Conservation (phyloP, 1,284 basidiomycete species). For the Ceratobasidium sp. region DNA sequence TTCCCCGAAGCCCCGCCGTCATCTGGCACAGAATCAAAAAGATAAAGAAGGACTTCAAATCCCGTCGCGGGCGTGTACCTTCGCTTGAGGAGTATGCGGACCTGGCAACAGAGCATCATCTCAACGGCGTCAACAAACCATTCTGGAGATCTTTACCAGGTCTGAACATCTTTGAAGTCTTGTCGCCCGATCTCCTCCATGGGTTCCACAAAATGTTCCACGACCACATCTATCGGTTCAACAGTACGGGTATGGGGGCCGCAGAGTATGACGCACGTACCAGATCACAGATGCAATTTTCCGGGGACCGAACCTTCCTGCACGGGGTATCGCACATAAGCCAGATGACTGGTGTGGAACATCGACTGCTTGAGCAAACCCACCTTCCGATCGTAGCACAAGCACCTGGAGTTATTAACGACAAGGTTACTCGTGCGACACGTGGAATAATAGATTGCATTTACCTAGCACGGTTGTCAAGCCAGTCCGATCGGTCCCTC, state of each 20-base stretch:
- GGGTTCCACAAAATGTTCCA: slow-evolving; percentile 6
- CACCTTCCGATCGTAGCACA: slow-evolving; percentile 28
- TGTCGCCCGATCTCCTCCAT: slow-evolving; percentile 16
- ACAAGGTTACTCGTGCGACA: slow-evolving; percentile 27
- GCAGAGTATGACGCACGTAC: not conserved
- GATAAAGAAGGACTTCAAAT: not conserved
- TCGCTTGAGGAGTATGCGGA: not conserved
- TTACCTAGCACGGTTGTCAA: slow-evolving; percentile 14
- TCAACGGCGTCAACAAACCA: slow-evolving; percentile 1
- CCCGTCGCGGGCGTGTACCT: not conserved
- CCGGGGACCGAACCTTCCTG: slow-evolving; percentile 25
- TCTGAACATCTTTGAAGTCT: not conserved
- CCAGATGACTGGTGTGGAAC: slow-evolving; percentile 41
- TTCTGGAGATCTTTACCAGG: not conserved
- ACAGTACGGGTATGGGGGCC: not conserved
- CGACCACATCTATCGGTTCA: not conserved
- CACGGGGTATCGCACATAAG: slow-evolving; percentile 29
- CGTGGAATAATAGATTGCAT: slow-evolving; percentile 23
- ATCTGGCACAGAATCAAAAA: slow-evolving; percentile 10
- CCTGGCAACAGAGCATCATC: not conserved
- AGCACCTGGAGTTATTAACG: slow-evolving; percentile 38
- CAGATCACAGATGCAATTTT: not conserved
- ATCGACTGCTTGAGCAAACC: slow-evolving; percentile 34
- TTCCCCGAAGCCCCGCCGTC: slow-evolving; percentile 19
- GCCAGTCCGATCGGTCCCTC: slow-evolving; percentile 3